A percentile compares a stretch with the other conserved stretches of the same genome.
These are phyloP conservation scores for Eucalyptus tenuipes DNA, from an alignment of 345 rosid species.

Conservation along the genomic window DNA sequence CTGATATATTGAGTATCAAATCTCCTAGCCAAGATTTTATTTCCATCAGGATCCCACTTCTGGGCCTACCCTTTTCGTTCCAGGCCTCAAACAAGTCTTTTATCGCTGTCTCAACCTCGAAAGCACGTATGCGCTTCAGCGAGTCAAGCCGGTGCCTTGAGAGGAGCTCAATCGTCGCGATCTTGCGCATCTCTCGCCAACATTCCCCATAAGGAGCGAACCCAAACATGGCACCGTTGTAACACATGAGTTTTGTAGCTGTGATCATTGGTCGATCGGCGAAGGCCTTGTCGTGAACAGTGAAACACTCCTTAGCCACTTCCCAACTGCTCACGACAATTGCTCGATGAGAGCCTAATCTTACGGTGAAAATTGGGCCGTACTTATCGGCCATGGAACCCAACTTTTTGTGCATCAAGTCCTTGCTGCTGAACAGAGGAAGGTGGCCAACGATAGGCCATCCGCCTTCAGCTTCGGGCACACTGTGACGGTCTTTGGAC, in stretches of 20 bases:
- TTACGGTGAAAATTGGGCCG: constrained; percentile 14
- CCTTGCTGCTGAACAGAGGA: constrained; percentile 9
- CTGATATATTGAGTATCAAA: constrained; percentile 4
- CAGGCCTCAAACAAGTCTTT: not conserved
- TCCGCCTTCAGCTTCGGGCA: constrained; percentile 13
- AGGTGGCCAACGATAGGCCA: constrained; percentile 34
- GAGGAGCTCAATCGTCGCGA: constrained; percentile 5
- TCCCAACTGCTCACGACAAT: constrained; percentile 15
- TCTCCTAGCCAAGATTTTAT: constrained; percentile 27
- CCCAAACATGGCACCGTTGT: constrained; percentile 20
- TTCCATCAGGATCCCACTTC: constrained; percentile 1
- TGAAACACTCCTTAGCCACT: constrained; percentile 20
- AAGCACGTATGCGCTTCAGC: constrained; percentile 3
- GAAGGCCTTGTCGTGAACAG: constrained; percentile 16
- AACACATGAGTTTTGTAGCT: constrained; percentile 16
- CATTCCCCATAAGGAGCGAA: constrained; percentile 22
- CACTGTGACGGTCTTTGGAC: not conserved
- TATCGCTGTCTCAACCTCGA: constrained; percentile 7
- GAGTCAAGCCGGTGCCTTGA: constrained; percentile 13
- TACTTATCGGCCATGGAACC: constrained; percentile 15
- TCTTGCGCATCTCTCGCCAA: constrained; percentile 28
- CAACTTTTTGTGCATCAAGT: constrained; percentile 5
- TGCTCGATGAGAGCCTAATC: constrained; percentile 7
- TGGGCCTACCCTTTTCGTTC: not conserved
- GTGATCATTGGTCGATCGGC: not conserved